phyloP scores from a whole-genome alignment of 2,329 filamentous ascomycete genomes.

The Sclerotinia glacialis region DNA sequence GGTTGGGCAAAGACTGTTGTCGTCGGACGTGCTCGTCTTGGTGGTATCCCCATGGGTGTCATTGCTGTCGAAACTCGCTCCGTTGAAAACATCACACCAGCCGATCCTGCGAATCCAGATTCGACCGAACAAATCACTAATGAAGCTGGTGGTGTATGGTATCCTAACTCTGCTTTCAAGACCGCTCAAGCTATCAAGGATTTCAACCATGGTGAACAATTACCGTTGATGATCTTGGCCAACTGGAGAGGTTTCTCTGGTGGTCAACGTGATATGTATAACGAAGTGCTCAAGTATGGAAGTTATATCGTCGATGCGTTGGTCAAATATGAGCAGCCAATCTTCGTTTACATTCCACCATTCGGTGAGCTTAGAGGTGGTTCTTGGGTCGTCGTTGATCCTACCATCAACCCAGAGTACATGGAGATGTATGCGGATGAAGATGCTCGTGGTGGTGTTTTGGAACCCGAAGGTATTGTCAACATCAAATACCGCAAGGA shows the following conservation, averaged over 20 bases:
- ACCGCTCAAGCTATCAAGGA: slow-evolving; percentile 97
- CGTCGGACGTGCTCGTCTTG: slow-evolving; percentile 90
- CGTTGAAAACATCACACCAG: slow-evolving; percentile 94
- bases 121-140: slow-evolving; percentile 93
- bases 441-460: slow-evolving; percentile 91
- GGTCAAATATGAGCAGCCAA: slow-evolving; percentile 96
- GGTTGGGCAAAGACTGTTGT: slow-evolving; percentile 98
- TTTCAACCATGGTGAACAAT: slow-evolving; percentile 98
- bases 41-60: slow-evolving; percentile 96
- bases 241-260: slow-evolving; percentile 99
- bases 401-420: slow-evolving; percentile 90
- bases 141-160: slow-evolving; percentile 98
- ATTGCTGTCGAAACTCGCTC: slow-evolving; percentile 95
- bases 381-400: slow-evolving; percentile 98
- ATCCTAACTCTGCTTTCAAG: slow-evolving; percentile 99
- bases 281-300: slow-evolving; percentile 98
- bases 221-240: slow-evolving; percentile 97
- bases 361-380: slow-evolving; percentile 96
- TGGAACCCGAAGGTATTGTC: slow-evolving; percentile 96
- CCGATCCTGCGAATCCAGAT: slow-evolving; percentile 96
- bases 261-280: slow-evolving; percentile 99
- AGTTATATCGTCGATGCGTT: slow-evolving; percentile 98
- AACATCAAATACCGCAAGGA: slow-evolving; percentile 99
- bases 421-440: slow-evolving; percentile 99
- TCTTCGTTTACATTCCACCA: slow-evolving; percentile 98